Evolutionary conservation across 768 basidiomycete genomes (phyloP).

Genomic region (Hirschioporus abietinus): DNA sequence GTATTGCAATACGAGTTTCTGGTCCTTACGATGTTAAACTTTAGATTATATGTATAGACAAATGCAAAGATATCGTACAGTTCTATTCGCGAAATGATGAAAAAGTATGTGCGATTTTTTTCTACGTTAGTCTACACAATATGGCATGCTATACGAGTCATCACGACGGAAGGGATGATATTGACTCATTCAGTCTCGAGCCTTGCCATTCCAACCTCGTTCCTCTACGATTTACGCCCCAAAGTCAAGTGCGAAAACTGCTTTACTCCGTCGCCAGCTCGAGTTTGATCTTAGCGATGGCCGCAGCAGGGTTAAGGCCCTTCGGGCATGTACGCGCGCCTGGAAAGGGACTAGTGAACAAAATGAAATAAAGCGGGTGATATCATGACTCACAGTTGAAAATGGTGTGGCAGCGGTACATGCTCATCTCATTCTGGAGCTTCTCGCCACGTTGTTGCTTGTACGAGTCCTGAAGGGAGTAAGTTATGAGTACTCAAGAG

Average conservation of each 20-base stretch:
- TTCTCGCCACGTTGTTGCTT: conserved; percentile 80
- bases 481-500: conserved; percentile 2
- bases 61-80: too few relatives aligned
- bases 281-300: conserved; percentile 91
- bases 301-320: conserved; percentile 88
- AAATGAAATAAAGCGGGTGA: conserved; percentile 6
- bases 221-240: background rate
- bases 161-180: too few relatives aligned
- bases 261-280: conserved; percentile 72
- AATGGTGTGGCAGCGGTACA: conserved; percentile 98
- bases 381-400: conserved; percentile 73
- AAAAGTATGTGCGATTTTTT: background rate
- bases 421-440: conserved; percentile 91
- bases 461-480: conserved; percentile 56
- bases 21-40: too few relatives aligned
- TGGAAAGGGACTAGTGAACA: conserved; percentile 19
- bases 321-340: conserved; percentile 96
- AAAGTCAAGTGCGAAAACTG: background rate
- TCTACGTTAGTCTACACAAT: background rate
- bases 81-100: background rate
- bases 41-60: too few relatives aligned
- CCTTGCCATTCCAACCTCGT: too few relatives aligned
- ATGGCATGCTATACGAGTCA: background rate
- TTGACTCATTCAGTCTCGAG: too few relatives aligned
- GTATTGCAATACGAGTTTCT: too few relatives aligned